phyloP scores from a whole-genome alignment of 2,329 filamentous ascomycete genomes.

The Phaeosphaeria sp. region DNA sequence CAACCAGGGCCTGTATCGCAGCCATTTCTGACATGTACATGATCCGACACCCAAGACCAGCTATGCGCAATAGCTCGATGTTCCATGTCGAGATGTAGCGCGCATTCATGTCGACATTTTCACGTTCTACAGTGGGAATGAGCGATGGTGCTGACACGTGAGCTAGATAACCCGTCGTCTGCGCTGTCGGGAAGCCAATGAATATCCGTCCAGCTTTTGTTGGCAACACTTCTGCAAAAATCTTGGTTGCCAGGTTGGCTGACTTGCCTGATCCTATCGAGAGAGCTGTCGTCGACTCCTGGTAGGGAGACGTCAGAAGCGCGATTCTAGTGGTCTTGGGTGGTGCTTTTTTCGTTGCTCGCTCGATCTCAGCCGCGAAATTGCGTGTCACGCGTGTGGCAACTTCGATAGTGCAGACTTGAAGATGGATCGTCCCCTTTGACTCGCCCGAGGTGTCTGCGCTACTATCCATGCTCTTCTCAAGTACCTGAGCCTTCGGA shows the following conservation, averaged over 20 bases:
- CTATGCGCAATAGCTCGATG: constrained; percentile 86
- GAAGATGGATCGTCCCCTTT: constrained; percentile 83
- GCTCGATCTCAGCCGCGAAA: constrained; percentile 85
- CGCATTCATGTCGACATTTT: constrained; percentile 96
- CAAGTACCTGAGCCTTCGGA: constrained; percentile 21
- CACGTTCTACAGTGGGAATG: constrained; percentile 95
- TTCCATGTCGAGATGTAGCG: constrained; percentile 97
- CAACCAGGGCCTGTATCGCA: constrained; percentile 61
- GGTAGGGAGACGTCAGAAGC: constrained; percentile 89
- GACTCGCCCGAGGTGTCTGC: constrained; percentile 76
- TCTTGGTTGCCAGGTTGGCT: constrained; percentile 69
- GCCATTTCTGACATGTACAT: constrained; percentile 88
- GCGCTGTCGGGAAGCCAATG: constrained; percentile 96
- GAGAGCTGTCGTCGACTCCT: constrained; percentile 74
- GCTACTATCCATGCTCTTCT: constrained; percentile 15
- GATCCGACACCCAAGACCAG: constrained; percentile 87
- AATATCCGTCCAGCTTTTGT: constrained; percentile 91
- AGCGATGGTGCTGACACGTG: constrained; percentile 96
- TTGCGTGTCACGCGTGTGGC: constrained; percentile 74
- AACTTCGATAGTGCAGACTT: constrained; percentile 84
- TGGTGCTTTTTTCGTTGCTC: constrained; percentile 96
- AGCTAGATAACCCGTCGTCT: constrained; percentile 92
- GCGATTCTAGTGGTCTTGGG: constrained; percentile 86
- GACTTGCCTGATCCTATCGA: constrained; percentile 57
- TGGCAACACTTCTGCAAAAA: constrained; percentile 90